Evolutionary conservation across 768 basidiomycete genomes (phyloP).

Genomic region (Panus rudis): DNA sequence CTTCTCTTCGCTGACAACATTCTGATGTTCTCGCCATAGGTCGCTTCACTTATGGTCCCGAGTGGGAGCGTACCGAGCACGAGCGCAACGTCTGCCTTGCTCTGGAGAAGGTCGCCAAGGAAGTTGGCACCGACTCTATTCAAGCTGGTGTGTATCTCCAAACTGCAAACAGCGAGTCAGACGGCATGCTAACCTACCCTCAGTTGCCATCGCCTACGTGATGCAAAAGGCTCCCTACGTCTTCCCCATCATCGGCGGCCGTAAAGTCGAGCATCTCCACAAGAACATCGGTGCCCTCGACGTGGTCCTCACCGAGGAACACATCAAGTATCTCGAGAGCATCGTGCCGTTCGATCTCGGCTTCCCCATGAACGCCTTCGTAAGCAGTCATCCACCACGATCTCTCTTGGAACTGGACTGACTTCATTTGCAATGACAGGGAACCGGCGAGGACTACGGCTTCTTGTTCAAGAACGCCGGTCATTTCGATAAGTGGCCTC

Average conservation of each 20-base stretch:
- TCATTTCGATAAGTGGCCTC: conserved; percentile 3
- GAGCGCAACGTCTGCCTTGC: conserved; percentile 34
- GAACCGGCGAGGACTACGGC: too few species aligned
- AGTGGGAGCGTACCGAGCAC: conserved; percentile 39
- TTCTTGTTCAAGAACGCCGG: conserved; percentile 4
- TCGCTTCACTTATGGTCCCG: conserved; percentile 25
- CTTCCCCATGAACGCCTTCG: conserved; percentile 29
- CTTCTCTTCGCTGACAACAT: not conserved
- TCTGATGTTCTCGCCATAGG: conserved; percentile 14
- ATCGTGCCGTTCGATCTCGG: conserved; percentile 37
- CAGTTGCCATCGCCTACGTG: conserved; percentile 44
- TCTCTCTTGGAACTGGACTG: too few species aligned
- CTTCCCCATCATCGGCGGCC: conserved; percentile 43
- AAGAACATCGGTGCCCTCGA: conserved; percentile 43
- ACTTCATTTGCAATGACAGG: too few species aligned
- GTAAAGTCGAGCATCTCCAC: conserved; percentile 40
- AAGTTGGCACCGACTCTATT: conserved; percentile 29
- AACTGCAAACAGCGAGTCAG: not conserved
- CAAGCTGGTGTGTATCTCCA: conserved; percentile 10
- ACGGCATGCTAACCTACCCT: not conserved
- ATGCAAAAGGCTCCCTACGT: conserved; percentile 43
- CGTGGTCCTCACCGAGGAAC: conserved; percentile 34
- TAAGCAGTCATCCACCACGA: too few species aligned
- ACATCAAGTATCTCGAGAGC: conserved; percentile 38
- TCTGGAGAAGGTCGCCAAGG: conserved; percentile 41